Base-by-base conservation (phyloP, 495 filamentous ascomycete species). In the Xylaria nigripes region DNA sequence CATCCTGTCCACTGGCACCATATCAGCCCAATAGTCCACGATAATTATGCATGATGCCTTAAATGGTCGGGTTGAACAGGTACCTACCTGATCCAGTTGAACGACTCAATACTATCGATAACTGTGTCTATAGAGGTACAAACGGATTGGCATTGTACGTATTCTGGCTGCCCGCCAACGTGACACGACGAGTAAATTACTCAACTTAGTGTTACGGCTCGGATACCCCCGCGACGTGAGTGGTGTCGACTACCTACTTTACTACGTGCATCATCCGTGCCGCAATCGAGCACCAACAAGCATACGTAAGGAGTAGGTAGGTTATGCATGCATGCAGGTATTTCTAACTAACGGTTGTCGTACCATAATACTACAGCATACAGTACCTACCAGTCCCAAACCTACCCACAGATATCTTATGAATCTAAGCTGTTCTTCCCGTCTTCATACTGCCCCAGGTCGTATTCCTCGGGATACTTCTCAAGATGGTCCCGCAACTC, bases 391-490 rank as follows among this genome's bases (percentile, higher is more conserved):
- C n/a, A n/a, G n/a, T n/a, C n/a, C n/a, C n/a, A n/a, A n/a, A n/a
- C n/a, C n/a, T n/a, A n/a, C n/a, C n/a, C n/a, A n/a, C n/a, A n/a
- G n/a, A n/a, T n/a, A n/a, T n/a, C 44, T 57, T 25, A 51, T 23
- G 41, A 42, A 10, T 69, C 63, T 44, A 92, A 62, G 45, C 84
- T 87, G 13, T 86, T 82, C 29, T 79, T 79, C 2, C 91, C 91
- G 34, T 78, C 85, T 63, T 95, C 86, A 71, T 81, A 92, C 51
- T 83, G 80, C 30, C 75, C 78, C 27, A 94, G 51, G 66, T 97
- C 89, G 71, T 99, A 99, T 73, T 99, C 93, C 9, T 86, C 82
- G 0, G 93, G 92, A 75, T 96, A 99, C 59, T 79, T 82, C 64
- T 91, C 83, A 24, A 99, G 56, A 42, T 95, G 75, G 1, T 79